Evolutionary conservation across 2,329 filamentous ascomycete species (phyloP).

Genomic region (Aspergillus novoparasiticus): DNA sequence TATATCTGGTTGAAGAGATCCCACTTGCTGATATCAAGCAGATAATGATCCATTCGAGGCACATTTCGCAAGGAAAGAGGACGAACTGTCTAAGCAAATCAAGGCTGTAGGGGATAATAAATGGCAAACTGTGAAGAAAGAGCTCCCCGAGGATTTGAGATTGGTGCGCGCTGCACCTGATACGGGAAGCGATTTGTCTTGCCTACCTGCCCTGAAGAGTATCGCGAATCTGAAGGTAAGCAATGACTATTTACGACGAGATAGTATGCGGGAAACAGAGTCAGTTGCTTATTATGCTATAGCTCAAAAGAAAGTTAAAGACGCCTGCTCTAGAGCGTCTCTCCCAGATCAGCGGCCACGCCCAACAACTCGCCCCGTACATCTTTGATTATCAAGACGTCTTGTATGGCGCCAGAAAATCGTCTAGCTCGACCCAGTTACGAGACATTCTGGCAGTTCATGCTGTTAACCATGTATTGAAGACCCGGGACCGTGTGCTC

Average conservation of each 20-base stretch:
- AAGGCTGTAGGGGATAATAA: conserved; percentile 50
- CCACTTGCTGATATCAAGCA: conserved; percentile 51
- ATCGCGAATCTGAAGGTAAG: conserved; percentile 41
- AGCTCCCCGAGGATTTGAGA: conserved; percentile 34
- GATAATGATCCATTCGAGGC: conserved; percentile 73
- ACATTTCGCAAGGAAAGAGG: conserved; percentile 74
- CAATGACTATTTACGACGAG: background rate
- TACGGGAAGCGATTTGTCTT: conserved; percentile 25
- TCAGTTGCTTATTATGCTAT: conserved; percentile 50
- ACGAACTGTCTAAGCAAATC: conserved; percentile 56
- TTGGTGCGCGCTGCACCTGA: conserved; percentile 35
- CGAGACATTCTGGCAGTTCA: conserved; percentile 78
- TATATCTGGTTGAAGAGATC: background rate
- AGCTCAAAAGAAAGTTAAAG: conserved; percentile 71
- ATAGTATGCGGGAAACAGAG: too few relatives aligned
- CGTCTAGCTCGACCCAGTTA: conserved; percentile 68
- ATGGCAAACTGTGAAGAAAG: conserved; percentile 50
- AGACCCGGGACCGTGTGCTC: conserved; percentile 86
- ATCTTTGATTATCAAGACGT: conserved; percentile 84
- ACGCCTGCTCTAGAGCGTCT: conserved; percentile 58
- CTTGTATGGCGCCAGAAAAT: conserved; percentile 71
- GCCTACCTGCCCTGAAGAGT: conserved; percentile 34
- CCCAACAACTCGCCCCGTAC: conserved; percentile 68
- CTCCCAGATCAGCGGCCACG: conserved; percentile 61
- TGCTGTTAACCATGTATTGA: conserved; percentile 87